A percentile compares a stretch with the other conserved stretches of the same genome.
Conservation (phyloP, 2,329 filamentous ascomycete genomes). For the Calycina herbarum region DNA sequence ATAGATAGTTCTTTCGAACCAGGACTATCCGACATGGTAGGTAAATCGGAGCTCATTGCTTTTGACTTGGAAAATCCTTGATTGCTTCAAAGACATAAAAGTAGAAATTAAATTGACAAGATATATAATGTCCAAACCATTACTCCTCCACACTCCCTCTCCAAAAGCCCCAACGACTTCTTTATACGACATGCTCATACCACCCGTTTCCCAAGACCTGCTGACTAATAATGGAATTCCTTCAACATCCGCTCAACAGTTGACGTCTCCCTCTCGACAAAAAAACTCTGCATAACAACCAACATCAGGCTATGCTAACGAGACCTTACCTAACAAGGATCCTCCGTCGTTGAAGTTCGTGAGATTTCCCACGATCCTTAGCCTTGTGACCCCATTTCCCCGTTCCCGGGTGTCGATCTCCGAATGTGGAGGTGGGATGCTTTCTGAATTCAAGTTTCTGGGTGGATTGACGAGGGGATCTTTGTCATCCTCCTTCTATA, state of each 20-base stretch:
- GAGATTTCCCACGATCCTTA: neutral
- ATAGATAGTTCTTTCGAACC: neutral
- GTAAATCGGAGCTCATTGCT: neutral
- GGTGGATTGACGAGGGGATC: neutral
- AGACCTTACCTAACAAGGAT: neutral
- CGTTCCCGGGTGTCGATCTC: neutral
- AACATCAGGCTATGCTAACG: neutral
- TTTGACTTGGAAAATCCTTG: neutral
- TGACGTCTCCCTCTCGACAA: no score
- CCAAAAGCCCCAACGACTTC: neutral
- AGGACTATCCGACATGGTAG: neutral
- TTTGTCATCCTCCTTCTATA: neutral
- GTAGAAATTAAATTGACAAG: neutral
- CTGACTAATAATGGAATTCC: neutral
- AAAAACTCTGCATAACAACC: neutral
- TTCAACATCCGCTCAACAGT: neutral
- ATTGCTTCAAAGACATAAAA: neutral
- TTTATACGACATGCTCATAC: neutral
- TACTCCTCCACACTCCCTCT: neutral
- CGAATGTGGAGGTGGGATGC: neutral
- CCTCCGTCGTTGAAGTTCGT: neutral
- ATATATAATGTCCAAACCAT: neutral
- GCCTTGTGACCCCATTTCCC: conserved; percentile 2
- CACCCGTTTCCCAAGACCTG: neutral
- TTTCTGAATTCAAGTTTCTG: neutral